Conservation (phyloP, 2,329 filamentous ascomycete genomes). For the Sphaerulina vaccinii region DNA sequence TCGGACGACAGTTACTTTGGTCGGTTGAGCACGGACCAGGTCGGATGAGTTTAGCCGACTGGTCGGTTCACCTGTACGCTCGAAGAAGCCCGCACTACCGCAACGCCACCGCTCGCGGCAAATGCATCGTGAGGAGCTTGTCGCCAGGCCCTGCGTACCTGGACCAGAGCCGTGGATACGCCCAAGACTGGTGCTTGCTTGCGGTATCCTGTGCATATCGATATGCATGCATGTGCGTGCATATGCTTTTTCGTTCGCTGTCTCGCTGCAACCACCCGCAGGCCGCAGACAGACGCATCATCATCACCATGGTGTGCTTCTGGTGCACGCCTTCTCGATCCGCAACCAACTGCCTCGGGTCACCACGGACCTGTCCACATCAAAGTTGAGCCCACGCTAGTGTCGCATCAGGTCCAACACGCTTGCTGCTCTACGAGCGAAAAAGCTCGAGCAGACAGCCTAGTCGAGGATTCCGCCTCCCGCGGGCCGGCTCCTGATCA, state of each 20-base stretch:
- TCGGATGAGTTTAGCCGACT: too few relatives aligned
- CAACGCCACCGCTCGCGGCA: constrained; percentile 4
- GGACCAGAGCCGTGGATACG: constrained; percentile 17
- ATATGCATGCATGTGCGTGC: background rate
- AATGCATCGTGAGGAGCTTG: constrained; percentile 5
- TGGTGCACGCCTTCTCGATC: background rate
- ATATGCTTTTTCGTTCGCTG: background rate
- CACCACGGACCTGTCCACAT: constrained; percentile 2
- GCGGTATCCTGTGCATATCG: constrained; percentile 1
- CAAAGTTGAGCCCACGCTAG: constrained; percentile 7
- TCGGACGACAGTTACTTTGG: too few relatives aligned
- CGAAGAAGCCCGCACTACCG: background rate
- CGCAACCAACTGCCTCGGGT: background rate
- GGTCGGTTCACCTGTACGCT: too few relatives aligned
- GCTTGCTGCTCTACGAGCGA: constrained; percentile 4
- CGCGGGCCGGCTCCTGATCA: constrained; percentile 17
- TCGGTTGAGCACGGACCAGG: too few relatives aligned
- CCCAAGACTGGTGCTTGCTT: constrained; percentile 4
- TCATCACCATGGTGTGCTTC: background rate
- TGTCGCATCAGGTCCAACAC: constrained; percentile 9
- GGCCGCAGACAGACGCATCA: background rate
- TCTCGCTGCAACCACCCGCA: background rate
- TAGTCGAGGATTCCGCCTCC: constrained; percentile 9
- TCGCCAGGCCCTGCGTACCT: constrained; percentile 12
- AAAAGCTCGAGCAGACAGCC: constrained; percentile 8